Base-by-base conservation (phyloP, 257 asterid genomes). In the Solanum chiquidenum region DNA sequence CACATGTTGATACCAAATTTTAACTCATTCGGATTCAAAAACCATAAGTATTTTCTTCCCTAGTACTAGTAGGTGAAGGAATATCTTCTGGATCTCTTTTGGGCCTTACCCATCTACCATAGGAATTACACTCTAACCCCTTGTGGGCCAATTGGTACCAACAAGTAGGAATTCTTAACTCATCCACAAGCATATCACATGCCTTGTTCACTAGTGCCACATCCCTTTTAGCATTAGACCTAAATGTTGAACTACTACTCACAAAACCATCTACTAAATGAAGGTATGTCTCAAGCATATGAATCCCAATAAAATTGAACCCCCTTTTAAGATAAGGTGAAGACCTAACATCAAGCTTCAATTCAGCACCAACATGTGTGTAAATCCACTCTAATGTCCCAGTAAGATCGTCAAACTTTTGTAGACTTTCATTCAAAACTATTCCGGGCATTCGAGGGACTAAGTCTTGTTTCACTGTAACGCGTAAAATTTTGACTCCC, bases 321-420 rank as follows among this genome's bases (percentile, higher is more conserved):
- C 97, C 92, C 69, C 90, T 91, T 72, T 94, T 94, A 2, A 94
- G 69, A 86, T 91, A 94, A 0, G 95, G 97, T 0, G 97, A 94
- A 3, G 93, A 89, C 75, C 94, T 66, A 3, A 89, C 91, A 12
- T 94, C 98, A 5, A 95, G 92, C 87, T 91, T 94, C 34, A 94
- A 42, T 91, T 95, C 97, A 0, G 89, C 96, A 13, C 98, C 98
- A 2, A 92, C 97, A 83, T 95, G 98, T 1, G 98, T 94, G 85
- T 95, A 95, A 3, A 95, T 91, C 98, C 98, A 94, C 84, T 94
- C 98, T n/a, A 94, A 64, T n/a, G 97, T 69, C 35, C 98, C 96
- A 0, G 95, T 95, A 27, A 94, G 35, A 86, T 94, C 97, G 8
- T 94, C 97, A n/a, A 94, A 94, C 25, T 88, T 91, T 31, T 95